These are phyloP conservation scores for Exophiala mesophila DNA, from an alignment of 2,329 filamentous ascomycete species.

Conservation along the genomic window DNA sequence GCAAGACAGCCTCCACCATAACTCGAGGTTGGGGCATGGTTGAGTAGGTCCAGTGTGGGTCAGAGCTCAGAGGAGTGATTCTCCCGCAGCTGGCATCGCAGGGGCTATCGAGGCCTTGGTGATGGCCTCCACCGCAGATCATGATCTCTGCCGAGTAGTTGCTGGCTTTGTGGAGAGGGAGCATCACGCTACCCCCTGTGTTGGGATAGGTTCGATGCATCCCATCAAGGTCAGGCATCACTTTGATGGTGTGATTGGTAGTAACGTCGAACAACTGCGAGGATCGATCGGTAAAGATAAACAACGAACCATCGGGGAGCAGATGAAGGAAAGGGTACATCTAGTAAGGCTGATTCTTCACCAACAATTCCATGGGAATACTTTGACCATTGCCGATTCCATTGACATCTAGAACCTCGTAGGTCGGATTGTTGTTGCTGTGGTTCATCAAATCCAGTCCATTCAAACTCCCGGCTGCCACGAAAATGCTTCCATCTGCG, in stretches of 20 bases:
- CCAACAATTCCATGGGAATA: constrained; percentile 50
- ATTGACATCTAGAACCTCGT: constrained; percentile 51
- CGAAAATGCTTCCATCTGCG: constrained; percentile 53
- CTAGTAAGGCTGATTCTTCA: constrained; percentile 57
- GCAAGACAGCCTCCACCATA: constrained; percentile 57
- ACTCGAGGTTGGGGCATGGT: constrained; percentile 52
- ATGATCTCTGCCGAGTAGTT: constrained; percentile 51
- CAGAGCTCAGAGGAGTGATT: constrained; percentile 47
- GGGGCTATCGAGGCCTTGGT: constrained; percentile 56
- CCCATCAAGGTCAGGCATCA: constrained; percentile 50
- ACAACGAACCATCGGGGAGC: constrained; percentile 52
- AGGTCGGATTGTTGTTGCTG: constrained; percentile 60
- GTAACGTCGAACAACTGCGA: constrained; percentile 52
- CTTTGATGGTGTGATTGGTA: constrained; percentile 41
- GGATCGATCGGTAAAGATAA: constrained; percentile 54
- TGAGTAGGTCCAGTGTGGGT: constrained; percentile 54
- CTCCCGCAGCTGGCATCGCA: constrained; percentile 56
- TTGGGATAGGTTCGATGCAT: constrained; percentile 58
- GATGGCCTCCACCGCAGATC: constrained; percentile 56
- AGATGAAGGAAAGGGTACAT: constrained; percentile 62
- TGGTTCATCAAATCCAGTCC: constrained; percentile 51
- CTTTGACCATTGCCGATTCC: constrained; percentile 47
- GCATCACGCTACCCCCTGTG: constrained; percentile 54
- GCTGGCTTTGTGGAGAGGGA: constrained; percentile 50
- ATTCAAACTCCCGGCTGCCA: constrained; percentile 57